Evolutionary conservation across 352 stramenopile species (phyloP), one percentile per base, ranked within the genome.

Genomic region (Saprolegnia diclina): DNA sequence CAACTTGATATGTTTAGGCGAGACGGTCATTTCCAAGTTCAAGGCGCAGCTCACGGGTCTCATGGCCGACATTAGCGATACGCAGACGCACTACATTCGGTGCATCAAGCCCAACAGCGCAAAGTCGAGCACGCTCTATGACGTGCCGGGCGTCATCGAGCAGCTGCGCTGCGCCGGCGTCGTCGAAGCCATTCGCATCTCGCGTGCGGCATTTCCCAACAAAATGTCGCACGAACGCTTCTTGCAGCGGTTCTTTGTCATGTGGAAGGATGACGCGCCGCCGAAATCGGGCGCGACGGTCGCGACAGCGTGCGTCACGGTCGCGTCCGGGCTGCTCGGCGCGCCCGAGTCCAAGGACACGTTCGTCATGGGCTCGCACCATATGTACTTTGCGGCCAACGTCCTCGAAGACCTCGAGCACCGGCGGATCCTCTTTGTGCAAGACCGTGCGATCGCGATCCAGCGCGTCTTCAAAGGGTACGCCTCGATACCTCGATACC

Each of bases 171-270:
- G 86, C 65, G 90, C 88, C 3, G 90, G 90, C 67, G 88, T 97
- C 24, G 85, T 97, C 38, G 88, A 97, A 75, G 90, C 90, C 0
- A 96, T 97, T 55, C 87, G 90, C 24, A 96, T 97, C 64, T 94
- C 86, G 52, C 82, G 90, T 22, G 83, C 87, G 0, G 85, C 90
- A 0, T 97, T 96, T 71, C 90, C 90, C 3, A 97, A 97, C 82
- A 98, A 98, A 57, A 88, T 99, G 72, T 79, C 79, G 29, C 96
- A 99, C 76, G 77, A 96, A 65, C 89, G 89, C 52, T 95, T 93
- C 65, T 70, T 95, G 4, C 79, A 81, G 26, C 82, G 87, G 21
- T 95, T 95, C 69, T 83, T 92, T 26, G 74, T 92, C 56, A 80
- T 94, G 74, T 82, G 77, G 66, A 78, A 74, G 46, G 76, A 70